Percentiles rank a stretch among this genome's conserved stretches.
Evolutionary conservation across 2,329 filamentous ascomycete genomes (phyloP).

Genomic region (Monosporascus cannonballus): DNA sequence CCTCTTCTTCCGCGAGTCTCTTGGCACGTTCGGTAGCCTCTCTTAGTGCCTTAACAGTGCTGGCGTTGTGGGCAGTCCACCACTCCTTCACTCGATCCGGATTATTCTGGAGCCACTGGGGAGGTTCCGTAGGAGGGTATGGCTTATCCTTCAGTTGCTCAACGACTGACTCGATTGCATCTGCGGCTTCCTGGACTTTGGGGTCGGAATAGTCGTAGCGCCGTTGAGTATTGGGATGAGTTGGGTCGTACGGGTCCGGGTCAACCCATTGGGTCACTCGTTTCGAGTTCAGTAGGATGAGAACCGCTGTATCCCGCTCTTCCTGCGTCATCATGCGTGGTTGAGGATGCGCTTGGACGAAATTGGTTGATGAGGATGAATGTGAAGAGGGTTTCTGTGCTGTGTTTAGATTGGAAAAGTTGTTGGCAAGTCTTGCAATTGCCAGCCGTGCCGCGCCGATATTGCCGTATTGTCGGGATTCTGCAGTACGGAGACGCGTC

Average conservation of each 20-base stretch:
- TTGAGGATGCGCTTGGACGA: conserved; percentile 21
- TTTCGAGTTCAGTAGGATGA: conserved; percentile 39
- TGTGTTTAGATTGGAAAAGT: conserved; percentile 2
- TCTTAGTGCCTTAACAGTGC: conserved; percentile 31
- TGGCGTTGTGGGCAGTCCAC: conserved; percentile 42
- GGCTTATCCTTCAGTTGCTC: conserved; percentile 38
- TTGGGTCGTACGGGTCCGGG: conserved; percentile 31
- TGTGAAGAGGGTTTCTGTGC: conserved; percentile 4
- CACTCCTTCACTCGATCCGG: conserved; percentile 44
- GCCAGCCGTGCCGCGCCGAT: conserved; percentile 37
- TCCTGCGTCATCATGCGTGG: conserved; percentile 29
- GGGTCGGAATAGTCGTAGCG: conserved; percentile 37
- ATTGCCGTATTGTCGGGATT: conserved; percentile 36
- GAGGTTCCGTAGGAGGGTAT: conserved; percentile 45
- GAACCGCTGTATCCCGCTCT: conserved; percentile 30
- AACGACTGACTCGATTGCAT: conserved; percentile 36
- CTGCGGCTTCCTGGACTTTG: conserved; percentile 35
- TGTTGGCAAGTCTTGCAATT: conserved; percentile 35
- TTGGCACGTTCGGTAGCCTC: conserved; percentile 32
- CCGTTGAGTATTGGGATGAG: conserved; percentile 22
- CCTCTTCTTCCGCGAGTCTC: conserved; percentile 27
- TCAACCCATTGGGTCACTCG: conserved; percentile 37
- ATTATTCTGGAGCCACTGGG: conserved; percentile 44
- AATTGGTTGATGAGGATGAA: neutral
- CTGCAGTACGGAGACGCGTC: conserved; percentile 42